Conservation (phyloP, 192 early-diverging fungal genomes). For the Geranomyces michiganensis region DNA sequence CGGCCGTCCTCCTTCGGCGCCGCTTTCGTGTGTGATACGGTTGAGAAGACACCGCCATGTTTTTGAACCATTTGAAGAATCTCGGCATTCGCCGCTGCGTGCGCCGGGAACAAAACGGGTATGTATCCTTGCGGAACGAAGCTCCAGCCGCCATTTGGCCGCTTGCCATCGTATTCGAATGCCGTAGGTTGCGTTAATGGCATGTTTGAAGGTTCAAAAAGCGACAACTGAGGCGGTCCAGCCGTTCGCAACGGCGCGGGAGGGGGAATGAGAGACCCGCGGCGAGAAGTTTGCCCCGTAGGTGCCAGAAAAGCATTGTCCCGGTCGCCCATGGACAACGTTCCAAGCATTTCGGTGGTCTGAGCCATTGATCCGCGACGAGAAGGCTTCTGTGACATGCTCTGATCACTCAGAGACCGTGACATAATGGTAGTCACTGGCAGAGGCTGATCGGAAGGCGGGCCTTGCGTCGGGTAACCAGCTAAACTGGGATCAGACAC, state of each 20-base stretch:
- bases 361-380: constrained; percentile 14
- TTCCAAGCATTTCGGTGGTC: constrained; percentile 27
- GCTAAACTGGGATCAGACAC: constrained; percentile 1
- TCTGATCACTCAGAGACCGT: constrained; percentile 18
- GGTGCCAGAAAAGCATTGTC: constrained; percentile 11
- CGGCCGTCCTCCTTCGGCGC: neutral
- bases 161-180: neutral
- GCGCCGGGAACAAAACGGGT: constrained; percentile 24
- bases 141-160: constrained; percentile 9
- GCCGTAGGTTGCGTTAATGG: neutral
- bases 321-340: constrained; percentile 10
- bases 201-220: constrained; percentile 3
- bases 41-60: constrained; percentile 20
- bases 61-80: neutral
- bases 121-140: constrained; percentile 24
- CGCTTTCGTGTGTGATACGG: neutral
- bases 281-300: neutral
- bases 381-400: constrained; percentile 8
- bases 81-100: constrained; percentile 21
- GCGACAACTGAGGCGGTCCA: neutral
- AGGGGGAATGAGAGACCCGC: constrained; percentile 7
- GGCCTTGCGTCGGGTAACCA: neutral
- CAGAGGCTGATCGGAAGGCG: neutral
- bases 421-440: neutral
- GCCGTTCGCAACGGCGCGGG: constrained; percentile 6